Conservation (phyloP, 2,329 filamentous ascomycete species). For the Amauroascus niger region DNA sequence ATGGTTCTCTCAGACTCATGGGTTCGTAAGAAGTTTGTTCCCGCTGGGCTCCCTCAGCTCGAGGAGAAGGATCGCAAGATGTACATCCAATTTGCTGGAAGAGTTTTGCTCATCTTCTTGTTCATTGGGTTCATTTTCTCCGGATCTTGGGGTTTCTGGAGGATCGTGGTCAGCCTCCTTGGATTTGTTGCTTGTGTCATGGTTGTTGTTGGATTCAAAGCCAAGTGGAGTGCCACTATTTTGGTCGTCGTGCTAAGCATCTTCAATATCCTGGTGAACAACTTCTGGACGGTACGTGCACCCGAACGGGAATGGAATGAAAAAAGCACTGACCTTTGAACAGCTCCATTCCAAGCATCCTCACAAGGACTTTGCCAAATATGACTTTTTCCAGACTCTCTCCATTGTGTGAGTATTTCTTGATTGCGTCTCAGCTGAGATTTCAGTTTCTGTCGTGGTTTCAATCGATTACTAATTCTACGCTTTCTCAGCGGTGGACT, state of each 20-base stretch:
- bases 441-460: neutral
- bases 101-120: conserved; percentile 92
- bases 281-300: conserved; percentile 92
- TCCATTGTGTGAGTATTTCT: conserved; percentile 68
- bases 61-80: conserved; percentile 99
- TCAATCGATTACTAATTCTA: conserved; percentile 20
- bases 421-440: neutral
- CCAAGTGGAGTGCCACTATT: conserved; percentile 95
- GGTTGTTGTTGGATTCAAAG: conserved; percentile 99
- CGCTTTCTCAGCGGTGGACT: conserved; percentile 59
- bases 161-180: conserved; percentile 71
- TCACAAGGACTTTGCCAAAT: conserved; percentile 99
- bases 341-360: conserved; percentile 95
- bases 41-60: conserved; percentile 82
- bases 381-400: conserved; percentile 99
- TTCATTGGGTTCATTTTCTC: conserved; percentile 96
- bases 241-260: conserved; percentile 89
- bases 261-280: conserved; percentile 97
- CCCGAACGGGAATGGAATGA: neutral
- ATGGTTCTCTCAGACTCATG: conserved; percentile 98
- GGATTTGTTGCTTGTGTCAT: conserved; percentile 90
- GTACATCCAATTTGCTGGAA: conserved; percentile 98
- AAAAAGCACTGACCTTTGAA: conserved; percentile 7
- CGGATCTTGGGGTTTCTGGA: conserved; percentile 83
- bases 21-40: conserved; percentile 95